Percentiles rank a stretch among this genome's conserved stretches.
Conservation (phyloP, 495 filamentous ascomycete species). For the Aspergillus baeticus region DNA sequence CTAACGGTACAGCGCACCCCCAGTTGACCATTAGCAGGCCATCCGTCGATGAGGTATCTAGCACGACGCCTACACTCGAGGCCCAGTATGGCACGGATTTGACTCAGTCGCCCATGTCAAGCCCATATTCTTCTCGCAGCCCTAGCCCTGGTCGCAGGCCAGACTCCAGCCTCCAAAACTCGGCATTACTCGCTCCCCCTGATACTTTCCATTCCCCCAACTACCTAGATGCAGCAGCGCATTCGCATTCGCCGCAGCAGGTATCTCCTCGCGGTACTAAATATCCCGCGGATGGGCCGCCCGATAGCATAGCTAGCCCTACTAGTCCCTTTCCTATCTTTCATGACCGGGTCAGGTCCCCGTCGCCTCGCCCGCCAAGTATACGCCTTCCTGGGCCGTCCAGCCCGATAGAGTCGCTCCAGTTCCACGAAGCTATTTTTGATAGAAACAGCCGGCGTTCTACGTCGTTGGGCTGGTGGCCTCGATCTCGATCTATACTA, state of each 20-base stretch:
- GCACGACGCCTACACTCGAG: slow-evolving; percentile 12
- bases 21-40: slow-evolving; percentile 35
- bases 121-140: slow-evolving; percentile 24
- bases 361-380: slow-evolving; percentile 50
- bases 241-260: slow-evolving; percentile 27
- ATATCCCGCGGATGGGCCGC: slow-evolving; percentile 9
- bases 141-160: slow-evolving; percentile 16
- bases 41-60: slow-evolving; percentile 23
- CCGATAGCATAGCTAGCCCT: slow-evolving; percentile 27
- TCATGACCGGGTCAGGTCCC: slow-evolving; percentile 41
- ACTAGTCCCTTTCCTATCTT: slow-evolving; percentile 52
- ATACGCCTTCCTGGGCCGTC: slow-evolving; percentile 50
- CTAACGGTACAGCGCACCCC: slow-evolving; percentile 15
- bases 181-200: slow-evolving; percentile 37
- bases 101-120: slow-evolving; percentile 41
- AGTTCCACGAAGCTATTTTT: slow-evolving; percentile 30
- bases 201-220: slow-evolving; percentile 36
- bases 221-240: slow-evolving; percentile 26
- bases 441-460: slow-evolving; percentile 11
- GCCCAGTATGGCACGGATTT: slow-evolving; percentile 20
- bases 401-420: slow-evolving; percentile 47
- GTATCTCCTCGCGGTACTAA: slow-evolving; percentile 34
- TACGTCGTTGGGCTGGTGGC: slow-evolving; percentile 63
- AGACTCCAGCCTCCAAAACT: slow-evolving; percentile 20
- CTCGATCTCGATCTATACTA: slow-evolving; percentile 65